Percentiles rank a stretch among this genome's conserved stretches.
Conservation (phyloP, 2,329 filamentous ascomycete species). For the Pseudogymnoascus sp. region DNA sequence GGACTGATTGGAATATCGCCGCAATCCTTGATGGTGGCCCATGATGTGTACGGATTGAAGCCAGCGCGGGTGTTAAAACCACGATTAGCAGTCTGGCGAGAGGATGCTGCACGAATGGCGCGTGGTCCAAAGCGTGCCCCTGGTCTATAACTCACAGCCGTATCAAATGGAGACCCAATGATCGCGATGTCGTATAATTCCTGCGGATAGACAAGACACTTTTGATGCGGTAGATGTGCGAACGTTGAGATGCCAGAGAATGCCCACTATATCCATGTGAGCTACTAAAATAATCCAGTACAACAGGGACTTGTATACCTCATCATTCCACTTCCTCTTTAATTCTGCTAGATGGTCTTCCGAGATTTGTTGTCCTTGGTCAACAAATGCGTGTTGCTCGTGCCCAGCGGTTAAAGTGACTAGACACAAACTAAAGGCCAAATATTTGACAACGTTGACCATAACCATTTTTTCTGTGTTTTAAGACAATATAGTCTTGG, state of each 20-base stretch:
- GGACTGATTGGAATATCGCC: constrained; percentile 84
- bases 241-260: constrained; percentile 71
- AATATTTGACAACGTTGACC: neutral
- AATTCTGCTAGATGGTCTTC: neutral
- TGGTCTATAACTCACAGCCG: constrained; percentile 60
- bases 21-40: constrained; percentile 76
- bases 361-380: neutral
- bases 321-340: neutral
- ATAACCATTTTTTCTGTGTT: neutral
- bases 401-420: neutral
- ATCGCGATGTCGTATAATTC: constrained; percentile 63
- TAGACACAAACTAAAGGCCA: neutral
- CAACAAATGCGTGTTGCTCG: neutral
- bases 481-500: neutral
- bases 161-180: constrained; percentile 66
- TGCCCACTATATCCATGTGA: constrained; percentile 36
- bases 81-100: constrained; percentile 69
- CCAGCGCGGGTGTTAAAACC: constrained; percentile 75
- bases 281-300: neutral
- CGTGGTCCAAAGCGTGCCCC: constrained; percentile 77
- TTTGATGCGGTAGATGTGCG: constrained; percentile 60
- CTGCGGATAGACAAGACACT: constrained; percentile 58
- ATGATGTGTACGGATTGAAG: constrained; percentile 75
- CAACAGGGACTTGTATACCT: neutral
- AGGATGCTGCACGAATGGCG: constrained; percentile 75